Conservation (phyloP, 805 yeast genomes). For the Yarrowia osloensis region DNA sequence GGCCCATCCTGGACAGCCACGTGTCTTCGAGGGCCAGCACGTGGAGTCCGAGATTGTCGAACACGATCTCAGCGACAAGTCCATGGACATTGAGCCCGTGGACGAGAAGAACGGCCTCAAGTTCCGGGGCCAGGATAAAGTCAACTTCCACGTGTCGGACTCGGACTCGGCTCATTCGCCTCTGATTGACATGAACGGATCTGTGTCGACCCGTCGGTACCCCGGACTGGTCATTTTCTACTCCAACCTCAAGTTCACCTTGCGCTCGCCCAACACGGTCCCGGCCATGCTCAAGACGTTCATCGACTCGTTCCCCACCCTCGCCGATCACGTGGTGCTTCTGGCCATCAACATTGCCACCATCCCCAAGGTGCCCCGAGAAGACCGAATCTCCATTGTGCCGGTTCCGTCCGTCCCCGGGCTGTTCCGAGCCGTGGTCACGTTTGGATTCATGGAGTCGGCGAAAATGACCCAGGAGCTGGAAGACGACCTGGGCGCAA, state of each 20-base stretch:
- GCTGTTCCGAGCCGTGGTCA: constrained; percentile 12
- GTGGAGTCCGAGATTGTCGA: constrained; percentile 8
- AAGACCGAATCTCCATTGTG: constrained; percentile 8
- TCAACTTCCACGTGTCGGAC: neutral
- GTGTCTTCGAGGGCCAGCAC: neutral
- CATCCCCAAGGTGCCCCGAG: neutral
- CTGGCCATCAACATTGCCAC: constrained; percentile 15
- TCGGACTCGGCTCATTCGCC: neutral
- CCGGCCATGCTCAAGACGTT: constrained; percentile 22
- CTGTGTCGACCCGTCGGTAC: neutral
- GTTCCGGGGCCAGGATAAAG: neutral
- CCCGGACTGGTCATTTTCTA: constrained; percentile 18
- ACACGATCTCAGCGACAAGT: constrained; percentile 9
- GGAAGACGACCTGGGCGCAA: constrained; percentile 11
- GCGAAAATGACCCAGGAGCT: constrained; percentile 19
- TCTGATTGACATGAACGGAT: neutral
- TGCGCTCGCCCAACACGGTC: constrained; percentile 25
- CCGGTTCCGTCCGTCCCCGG: constrained; percentile 7
- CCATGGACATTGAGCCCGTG: neutral
- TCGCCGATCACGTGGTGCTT: constrained; percentile 12
- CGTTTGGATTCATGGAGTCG: constrained; percentile 17
- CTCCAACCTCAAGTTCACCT: constrained; percentile 20
- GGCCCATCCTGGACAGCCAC: neutral
- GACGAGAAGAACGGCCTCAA: neutral
- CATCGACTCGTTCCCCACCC: constrained; percentile 21